Evolutionary conservation across 2,329 filamentous ascomycete genomes (phyloP).

Genomic region (Fusarium equiseti): DNA sequence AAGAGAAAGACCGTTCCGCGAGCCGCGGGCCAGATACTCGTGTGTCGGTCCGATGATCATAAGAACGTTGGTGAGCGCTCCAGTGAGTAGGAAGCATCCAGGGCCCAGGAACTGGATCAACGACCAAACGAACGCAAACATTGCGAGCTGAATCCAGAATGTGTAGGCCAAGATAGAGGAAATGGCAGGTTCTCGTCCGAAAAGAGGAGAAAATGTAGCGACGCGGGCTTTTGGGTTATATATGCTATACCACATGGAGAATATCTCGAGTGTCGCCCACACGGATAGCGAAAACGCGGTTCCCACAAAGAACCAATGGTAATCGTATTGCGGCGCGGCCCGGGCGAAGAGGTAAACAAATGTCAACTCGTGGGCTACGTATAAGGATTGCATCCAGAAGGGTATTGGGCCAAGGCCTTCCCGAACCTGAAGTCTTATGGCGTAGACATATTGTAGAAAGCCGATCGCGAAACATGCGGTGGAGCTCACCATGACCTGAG

Average conservation of each 20-base stretch:
- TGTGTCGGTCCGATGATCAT: constrained; percentile 6
- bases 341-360: background rate
- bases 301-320: constrained; percentile 2
- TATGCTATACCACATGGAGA: constrained; percentile 5
- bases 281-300: background rate
- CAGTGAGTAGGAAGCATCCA: background rate
- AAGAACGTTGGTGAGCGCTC: constrained; percentile 12
- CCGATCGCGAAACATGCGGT: background rate
- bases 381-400: constrained; percentile 15
- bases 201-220: background rate
- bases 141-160: too few relatives aligned
- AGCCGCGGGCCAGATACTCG: constrained; percentile 9
- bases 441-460: constrained; percentile 11
- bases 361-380: constrained; percentile 7
- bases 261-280: background rate
- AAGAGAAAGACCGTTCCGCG: constrained; percentile 1
- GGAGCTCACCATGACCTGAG: rapidly evolving
- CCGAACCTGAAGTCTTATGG: background rate
- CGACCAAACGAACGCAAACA: too few relatives aligned
- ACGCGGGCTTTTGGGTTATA: background rate
- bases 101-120: too few relatives aligned
- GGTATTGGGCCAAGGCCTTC: constrained; percentile 23
- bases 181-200: background rate
- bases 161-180: background rate
- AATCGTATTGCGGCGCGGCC: background rate